phyloP scores from a whole-genome alignment of 1,139 yeast genomes.

The Hansenula sp. region DNA sequence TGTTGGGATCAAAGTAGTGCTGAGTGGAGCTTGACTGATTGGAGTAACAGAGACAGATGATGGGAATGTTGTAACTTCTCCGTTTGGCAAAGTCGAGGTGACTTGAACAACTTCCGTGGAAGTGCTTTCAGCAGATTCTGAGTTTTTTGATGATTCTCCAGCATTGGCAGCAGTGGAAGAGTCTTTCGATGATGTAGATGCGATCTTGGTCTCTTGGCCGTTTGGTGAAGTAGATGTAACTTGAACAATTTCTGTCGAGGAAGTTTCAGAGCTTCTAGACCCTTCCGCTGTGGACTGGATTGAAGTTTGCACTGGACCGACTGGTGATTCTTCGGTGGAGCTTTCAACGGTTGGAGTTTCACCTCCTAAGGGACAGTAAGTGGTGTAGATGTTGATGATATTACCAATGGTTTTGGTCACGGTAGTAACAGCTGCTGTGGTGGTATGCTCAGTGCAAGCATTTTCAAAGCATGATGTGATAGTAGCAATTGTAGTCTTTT shows the following conservation, averaged over 20 bases:
- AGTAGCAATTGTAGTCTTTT: slow-evolving; percentile 4
- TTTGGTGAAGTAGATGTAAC: not conserved
- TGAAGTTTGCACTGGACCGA: not conserved
- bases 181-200: too few relatives aligned
- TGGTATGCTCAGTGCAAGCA: slow-evolving; percentile 1
- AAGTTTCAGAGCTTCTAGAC: too few relatives aligned
- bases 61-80: not conserved
- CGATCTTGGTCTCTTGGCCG: too few relatives aligned
- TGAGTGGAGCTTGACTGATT: not conserved
- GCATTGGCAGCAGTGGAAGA: too few relatives aligned
- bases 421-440: slow-evolving; percentile 3
- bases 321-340: not conserved
- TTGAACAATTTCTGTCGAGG: not conserved
- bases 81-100: slow-evolving; percentile 1
- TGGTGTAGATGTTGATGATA: slow-evolving; percentile 5
- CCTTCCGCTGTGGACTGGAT: not conserved
- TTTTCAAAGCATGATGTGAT: slow-evolving; percentile 5
- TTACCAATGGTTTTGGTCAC: slow-evolving; percentile 4
- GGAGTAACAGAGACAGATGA: not conserved
- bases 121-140: not conserved
- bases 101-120: not conserved
- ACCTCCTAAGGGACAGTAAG: slow-evolving; percentile 6
- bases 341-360: not conserved
- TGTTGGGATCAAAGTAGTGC: not conserved
- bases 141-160: too few relatives aligned